Evolutionary conservation across 164 flowering plant species (phyloP), one percentile per base, ranked within the genome.

Genomic region (Platanus orientalis): DNA sequence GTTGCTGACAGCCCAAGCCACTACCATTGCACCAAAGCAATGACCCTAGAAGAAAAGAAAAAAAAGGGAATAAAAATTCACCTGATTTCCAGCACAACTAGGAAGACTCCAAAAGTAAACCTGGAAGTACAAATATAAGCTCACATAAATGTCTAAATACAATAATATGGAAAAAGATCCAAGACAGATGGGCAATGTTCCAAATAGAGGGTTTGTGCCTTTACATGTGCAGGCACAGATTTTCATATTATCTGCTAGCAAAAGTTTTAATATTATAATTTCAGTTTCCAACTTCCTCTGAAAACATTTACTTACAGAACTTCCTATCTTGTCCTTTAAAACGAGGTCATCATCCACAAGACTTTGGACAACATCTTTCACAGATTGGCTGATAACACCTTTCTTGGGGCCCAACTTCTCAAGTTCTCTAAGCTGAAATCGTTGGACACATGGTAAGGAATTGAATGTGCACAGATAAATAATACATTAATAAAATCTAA

Each of bases 61-160:
- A 29, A 19, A 7, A 51, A 40, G 5, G 48, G 48, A 4, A 29
- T n/a, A 11, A 59, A 45, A 65, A 24, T 23, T 66, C 54, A 88
- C 97, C 96, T 94, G 97, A 76, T 91, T 94, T 63, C 99, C 99
- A 69, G 97, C 96, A 82, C 93, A 88, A 72, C 99, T 94, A 55
- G 97, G 99, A 73, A 94, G 94, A 68, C 96, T 94, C 97, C 99
- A 91, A 66, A 94, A 94, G 72, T 94, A 91, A 32, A 91, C 84
- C 99, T 91, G 80, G 54, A 66, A 65, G 49, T 62, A 62, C 27
- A 62, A 59, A 24, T 6, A 71, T 32, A n/a, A 66, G 48, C 56
- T 57, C 56, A 17, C 2, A 1, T 28, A 30, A 55, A 34, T n/a
- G 28, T 16, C 42, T 28, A 21, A 9, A n/a, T 29, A 30, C 2